Evolutionary conservation across 1,139 yeast species (phyloP).

Genomic region (Suhomyces terraborum): DNA sequence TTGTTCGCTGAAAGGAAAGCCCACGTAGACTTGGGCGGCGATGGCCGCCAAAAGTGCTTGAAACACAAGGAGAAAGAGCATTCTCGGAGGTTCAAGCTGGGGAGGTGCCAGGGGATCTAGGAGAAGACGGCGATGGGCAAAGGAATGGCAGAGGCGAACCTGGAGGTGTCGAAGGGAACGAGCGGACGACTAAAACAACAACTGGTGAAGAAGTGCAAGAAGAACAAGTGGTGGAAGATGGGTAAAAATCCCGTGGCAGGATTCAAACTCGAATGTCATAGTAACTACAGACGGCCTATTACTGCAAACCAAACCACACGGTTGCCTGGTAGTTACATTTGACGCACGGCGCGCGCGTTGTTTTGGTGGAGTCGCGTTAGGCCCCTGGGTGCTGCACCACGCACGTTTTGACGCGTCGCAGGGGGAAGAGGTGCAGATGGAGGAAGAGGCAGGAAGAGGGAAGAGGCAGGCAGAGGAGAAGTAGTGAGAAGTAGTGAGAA

Average conservation of each 20-base stretch:
- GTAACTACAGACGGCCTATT: background rate
- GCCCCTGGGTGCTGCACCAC: background rate
- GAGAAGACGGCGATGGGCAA: too few species aligned
- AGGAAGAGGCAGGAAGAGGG: background rate
- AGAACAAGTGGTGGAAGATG: slow-evolving; percentile 1
- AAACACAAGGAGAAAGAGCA: slow-evolving; percentile 17
- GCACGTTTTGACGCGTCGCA: background rate
- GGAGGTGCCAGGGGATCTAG: background rate
- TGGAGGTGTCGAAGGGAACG: background rate
- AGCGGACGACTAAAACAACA: background rate
- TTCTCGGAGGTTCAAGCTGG: slow-evolving; percentile 3
- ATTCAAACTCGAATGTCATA: too few species aligned
- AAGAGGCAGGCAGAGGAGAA: background rate
- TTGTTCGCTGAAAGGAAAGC: slow-evolving; percentile 82
- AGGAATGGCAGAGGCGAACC: background rate
- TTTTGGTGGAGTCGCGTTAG: background rate
- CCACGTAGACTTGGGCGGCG: slow-evolving; percentile 46
- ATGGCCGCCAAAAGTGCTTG: slow-evolving; percentile 16
- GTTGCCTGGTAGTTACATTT: background rate
- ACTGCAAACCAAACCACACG: background rate
- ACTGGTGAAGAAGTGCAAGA: background rate
- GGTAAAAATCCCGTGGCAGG: too few species aligned
- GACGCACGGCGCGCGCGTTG: slow-evolving; percentile 7
- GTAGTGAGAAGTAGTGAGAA: background rate
- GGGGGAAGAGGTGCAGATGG: background rate